Conservation (phyloP, 208 protist genomes). For the Leishmania tarentolae region DNA sequence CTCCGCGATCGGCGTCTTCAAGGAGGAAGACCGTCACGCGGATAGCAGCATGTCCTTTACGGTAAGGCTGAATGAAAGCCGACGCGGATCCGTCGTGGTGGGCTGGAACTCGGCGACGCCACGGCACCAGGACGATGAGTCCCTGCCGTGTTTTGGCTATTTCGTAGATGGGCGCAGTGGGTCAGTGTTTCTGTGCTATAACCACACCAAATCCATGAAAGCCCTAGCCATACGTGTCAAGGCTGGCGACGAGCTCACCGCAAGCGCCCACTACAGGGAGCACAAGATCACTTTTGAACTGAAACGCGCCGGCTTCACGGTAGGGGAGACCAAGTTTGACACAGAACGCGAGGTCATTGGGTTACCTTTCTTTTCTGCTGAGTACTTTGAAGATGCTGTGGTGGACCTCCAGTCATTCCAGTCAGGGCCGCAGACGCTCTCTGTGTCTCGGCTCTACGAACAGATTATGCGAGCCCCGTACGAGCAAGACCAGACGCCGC, state of each 20-base stretch:
- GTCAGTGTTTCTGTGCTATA: slow-evolving; percentile 73
- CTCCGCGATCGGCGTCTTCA: slow-evolving; percentile 52
- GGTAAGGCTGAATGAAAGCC: slow-evolving; percentile 43
- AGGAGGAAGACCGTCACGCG: slow-evolving; percentile 48
- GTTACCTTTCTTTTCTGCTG: slow-evolving; percentile 66
- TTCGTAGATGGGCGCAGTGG: slow-evolving; percentile 60
- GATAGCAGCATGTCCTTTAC: slow-evolving; percentile 65
- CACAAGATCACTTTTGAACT: slow-evolving; percentile 60
- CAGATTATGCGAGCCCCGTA: slow-evolving; percentile 43
- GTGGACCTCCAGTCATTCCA: slow-evolving; percentile 48
- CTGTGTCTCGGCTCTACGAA: slow-evolving; percentile 59
- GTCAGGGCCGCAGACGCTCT: slow-evolving; percentile 37
- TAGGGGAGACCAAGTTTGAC: slow-evolving; percentile 67
- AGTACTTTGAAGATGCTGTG: slow-evolving; percentile 59
- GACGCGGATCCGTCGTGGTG: slow-evolving; percentile 68
- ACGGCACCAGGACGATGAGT: slow-evolving; percentile 16
- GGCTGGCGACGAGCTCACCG: slow-evolving; percentile 55
- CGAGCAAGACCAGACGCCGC: slow-evolving; percentile 20
- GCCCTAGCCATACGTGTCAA: slow-evolving; percentile 50
- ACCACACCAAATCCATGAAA: slow-evolving; percentile 31
- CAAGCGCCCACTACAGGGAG: slow-evolving; percentile 71
- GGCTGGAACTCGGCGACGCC: slow-evolving; percentile 78
- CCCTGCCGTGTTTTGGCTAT: slow-evolving; percentile 79
- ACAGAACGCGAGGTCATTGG: slow-evolving; percentile 47
- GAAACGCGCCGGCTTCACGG: slow-evolving; percentile 45